phyloP scores from a whole-genome alignment of 176 grass and related monocot species.

The Avena eriantha region DNA sequence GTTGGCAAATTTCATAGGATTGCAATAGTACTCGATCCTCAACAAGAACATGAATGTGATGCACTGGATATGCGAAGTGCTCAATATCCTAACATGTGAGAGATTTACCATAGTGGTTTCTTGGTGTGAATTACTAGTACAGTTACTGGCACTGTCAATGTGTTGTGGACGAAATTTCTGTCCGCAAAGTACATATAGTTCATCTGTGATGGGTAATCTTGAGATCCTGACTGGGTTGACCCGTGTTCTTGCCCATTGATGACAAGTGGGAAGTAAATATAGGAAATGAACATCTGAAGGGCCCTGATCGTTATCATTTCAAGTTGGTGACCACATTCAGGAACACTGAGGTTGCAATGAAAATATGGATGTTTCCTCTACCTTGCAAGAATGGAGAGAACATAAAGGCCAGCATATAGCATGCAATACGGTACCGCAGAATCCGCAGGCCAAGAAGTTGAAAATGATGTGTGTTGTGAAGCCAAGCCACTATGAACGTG shows the following conservation, averaged over 20 bases:
- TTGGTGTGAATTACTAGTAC: background rate
- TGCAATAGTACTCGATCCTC: background rate
- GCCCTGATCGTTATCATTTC: background rate
- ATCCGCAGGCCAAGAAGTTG: background rate
- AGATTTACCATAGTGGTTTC: constrained; percentile 4
- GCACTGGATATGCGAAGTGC: background rate
- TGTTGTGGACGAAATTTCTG: background rate
- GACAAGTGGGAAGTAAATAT: background rate
- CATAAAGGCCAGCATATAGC: background rate
- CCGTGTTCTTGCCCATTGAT: background rate
- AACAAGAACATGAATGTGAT: background rate
- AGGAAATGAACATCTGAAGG: background rate
- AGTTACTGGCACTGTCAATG: background rate
- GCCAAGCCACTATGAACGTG: too few species aligned
- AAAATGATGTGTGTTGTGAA: background rate
- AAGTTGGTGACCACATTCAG: background rate
- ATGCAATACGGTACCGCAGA: background rate
- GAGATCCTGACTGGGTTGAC: background rate
- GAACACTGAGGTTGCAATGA: background rate
- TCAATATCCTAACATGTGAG: constrained; percentile 18
- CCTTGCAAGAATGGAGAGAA: background rate
- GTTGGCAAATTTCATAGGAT: background rate
- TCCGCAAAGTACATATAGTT: background rate
- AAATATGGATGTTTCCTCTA: too few species aligned
- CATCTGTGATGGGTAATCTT: background rate